phyloP scores from a whole-genome alignment of 306 rosid genomes.

The Pyrus bretschneideri region DNA sequence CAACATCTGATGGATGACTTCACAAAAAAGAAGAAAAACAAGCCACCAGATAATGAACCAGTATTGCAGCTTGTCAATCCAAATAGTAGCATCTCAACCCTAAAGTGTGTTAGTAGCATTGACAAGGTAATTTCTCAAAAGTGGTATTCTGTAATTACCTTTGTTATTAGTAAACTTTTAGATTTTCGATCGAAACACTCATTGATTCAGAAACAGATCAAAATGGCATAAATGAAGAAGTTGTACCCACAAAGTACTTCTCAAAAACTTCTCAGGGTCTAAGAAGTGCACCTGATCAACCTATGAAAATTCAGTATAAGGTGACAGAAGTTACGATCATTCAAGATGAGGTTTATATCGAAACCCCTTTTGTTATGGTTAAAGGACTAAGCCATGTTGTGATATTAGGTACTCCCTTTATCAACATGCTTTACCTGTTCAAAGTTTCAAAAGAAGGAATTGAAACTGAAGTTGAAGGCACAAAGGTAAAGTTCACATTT shows the following conservation, averaged over 20 bases:
- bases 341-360: neutral
- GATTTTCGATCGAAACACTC: neutral
- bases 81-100: neutral
- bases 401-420: neutral
- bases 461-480: neutral
- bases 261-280: neutral
- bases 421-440: neutral
- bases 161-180: neutral
- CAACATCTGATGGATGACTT: too few species aligned
- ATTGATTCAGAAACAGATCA: neutral
- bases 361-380: neutral
- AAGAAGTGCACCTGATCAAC: too few species aligned
- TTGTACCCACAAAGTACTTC: neutral
- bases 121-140: neutral
- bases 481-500: too few species aligned
- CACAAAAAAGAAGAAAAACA: too few species aligned
- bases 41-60: neutral
- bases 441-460: neutral
- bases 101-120: neutral
- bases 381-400: neutral
- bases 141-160: neutral
- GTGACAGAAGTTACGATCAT: too few species aligned
- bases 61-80: neutral
- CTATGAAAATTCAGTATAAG: too few species aligned
- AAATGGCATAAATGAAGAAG: neutral